Evolutionary conservation across 345 rosid genomes (phyloP).

Genomic region (Mallotus nudiflorus): DNA sequence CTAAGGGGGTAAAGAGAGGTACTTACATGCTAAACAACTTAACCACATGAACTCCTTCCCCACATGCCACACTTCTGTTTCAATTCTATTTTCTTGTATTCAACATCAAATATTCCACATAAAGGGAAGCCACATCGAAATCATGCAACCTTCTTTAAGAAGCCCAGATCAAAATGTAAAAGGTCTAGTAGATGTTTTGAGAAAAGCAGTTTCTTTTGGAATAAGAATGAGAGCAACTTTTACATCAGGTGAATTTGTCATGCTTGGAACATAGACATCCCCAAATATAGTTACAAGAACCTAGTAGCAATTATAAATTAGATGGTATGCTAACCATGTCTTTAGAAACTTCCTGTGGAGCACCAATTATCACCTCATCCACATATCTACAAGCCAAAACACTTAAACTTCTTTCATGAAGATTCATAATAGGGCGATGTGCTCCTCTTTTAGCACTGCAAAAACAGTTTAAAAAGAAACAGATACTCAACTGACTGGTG

Average conservation of each 20-base stretch:
- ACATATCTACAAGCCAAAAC: conserved; percentile 77
- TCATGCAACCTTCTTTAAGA: neutral
- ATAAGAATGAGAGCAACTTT: too few species aligned
- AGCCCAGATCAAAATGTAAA: neutral
- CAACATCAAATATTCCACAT: neutral
- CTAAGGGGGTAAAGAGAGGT: neutral
- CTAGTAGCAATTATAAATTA: neutral
- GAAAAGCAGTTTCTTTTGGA: too few species aligned
- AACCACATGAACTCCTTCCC: neutral
- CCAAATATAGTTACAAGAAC: neutral
- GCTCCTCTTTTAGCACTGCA: conserved; percentile 68
- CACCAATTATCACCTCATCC: conserved; percentile 81
- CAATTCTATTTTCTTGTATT: neutral
- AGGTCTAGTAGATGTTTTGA: neutral
- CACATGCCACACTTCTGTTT: neutral
- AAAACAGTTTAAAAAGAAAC: conserved; percentile 10
- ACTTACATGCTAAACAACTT: neutral
- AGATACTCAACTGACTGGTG: neutral
- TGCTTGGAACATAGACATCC: neutral
- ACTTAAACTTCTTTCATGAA: conserved; percentile 78
- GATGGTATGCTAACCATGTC: conserved; percentile 56
- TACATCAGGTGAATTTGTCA: neutral
- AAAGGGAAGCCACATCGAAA: neutral
- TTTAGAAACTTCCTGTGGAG: conserved; percentile 67
- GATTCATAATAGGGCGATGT: conserved; percentile 79